Evolutionary conservation across 116 monocot genomes (phyloP), one percentile per base, ranked within the genome.

Genomic region (Iris pallida): DNA sequence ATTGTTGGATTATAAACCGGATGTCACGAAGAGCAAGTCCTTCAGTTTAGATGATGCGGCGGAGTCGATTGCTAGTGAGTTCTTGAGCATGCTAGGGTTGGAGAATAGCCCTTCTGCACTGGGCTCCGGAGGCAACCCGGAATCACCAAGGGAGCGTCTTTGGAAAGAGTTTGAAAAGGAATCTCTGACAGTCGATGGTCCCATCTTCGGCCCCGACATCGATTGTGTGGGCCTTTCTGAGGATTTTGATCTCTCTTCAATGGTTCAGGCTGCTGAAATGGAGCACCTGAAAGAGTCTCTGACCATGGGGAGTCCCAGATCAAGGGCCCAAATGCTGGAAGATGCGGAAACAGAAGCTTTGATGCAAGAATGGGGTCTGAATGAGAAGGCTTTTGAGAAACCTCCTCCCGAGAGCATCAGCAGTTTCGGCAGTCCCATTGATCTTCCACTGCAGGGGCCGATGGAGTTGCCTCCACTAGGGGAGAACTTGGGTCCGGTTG

Each of bases 1-100:
- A 12, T 9, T 68, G 2, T n/a, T 68, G 67, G 68, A 73, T 9
- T 42, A 51, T 17, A 64, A 44, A 62, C 14, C 14, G 13, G 55
- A 44, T 30, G 41, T 40, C 18, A 45, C 30, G 52, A 68, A 73
- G 67, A 63, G 47, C 43, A 57, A n/a, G 20, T 69, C 73, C 30
- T 41, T 56, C 6, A 64, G 68, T 44, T 79, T 62, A 53, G 73
- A 79, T 51, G 73, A 79, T 53, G 55, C 47, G 8, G 30, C 57
- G 5, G 73, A 79, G 8, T 45, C 63, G 5, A 57, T 73, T 62
- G 73, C 73, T 45, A 68, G 42, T 42, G 68, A 79, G 30, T 79
- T 79, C 45, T 51, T 79, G 57, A 79, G 73, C 68, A 79, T 79
- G 79, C 56, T 79, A 41, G 79, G 68, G 2, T 44, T 61, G 20